Base-by-base conservation (phyloP, 352 stramenopile species). In the Globisporangium barbulae region DNA sequence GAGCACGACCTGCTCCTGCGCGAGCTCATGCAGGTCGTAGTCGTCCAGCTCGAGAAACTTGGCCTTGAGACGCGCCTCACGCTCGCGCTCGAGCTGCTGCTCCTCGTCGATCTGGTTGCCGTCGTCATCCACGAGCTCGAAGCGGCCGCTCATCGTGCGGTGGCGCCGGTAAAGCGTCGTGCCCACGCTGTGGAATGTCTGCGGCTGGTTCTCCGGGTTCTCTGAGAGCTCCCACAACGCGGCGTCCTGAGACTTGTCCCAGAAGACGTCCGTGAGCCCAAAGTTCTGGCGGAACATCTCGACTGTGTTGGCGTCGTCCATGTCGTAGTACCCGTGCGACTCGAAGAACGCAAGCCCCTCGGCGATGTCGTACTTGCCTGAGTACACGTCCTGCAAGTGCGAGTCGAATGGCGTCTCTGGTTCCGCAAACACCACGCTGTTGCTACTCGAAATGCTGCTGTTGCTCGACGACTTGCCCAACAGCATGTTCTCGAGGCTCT, bases 241-340 rank as follows among this genome's bases (percentile, higher is more conserved):
- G 1, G 72, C 67, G 7, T 84, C 70, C 30, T 70, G 68, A 30
- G 61, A 63, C 33, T 49, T 61, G 31, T 76, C 73, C 83, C 83
- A 91, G 53, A 94, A 94, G 21, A 45, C 72, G 31, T 90, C 64
- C n/a, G 77, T 68, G 6, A 91, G 61, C 6, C 79, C 79, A 59
- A 90, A 84, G 64, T 90, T 91, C 66, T 85, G 61, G 17, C 81
- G 83, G 64, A 91, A 94, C 77, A 91, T 89, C 50, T 78, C 76
- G 13, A 94, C 78, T 1, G 85, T 94, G 64, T 94, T 94, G 55
- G 79, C 81, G n/a, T 94, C 85, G 17, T 65, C 76, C 37, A 90
- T 72, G 74, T 94, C 85, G 61, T 91, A 94, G 71, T 94, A 94
- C 13, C 85, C 85, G 45, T 91, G 79, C 19, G 79, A 85, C 69